Base-by-base conservation (phyloP, 257 asterid genomes). In the Nicotiana undulata region DNA sequence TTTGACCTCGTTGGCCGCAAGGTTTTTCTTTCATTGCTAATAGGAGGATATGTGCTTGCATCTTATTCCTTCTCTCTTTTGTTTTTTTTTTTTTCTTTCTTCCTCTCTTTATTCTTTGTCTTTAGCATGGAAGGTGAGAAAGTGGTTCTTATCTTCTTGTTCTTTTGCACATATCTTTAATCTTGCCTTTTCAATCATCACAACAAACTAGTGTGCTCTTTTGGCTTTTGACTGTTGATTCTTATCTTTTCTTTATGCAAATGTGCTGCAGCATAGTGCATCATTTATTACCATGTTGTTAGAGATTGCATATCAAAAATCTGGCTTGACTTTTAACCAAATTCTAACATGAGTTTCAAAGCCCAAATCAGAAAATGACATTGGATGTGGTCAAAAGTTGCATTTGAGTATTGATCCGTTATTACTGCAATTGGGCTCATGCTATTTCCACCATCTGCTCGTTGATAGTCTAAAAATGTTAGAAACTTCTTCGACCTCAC, bases 1-100 rank as follows among this genome's bases (percentile, higher is more conserved):
- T 93, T 95, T 84, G 99, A 95, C 85, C 87, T 95, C 70, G 96
- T 92, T 26, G 99, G 99, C 24, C 97, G 99, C 82, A 95, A 95
- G 98, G 99, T 95, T 46, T 75, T 79, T 20, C 60, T 70, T 72
- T 51, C 59, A 72, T 72, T 44, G 37, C 63, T 51, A 52, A 59
- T 40, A 68, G 16, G 46, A 60, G 26, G 52, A 24, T 13, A 51
- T 74, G 79, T 74, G 63, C 63, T 65, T 1, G 51, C 75, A 32
- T 65, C 67, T 79, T 63, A 17, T 80, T 6, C 53, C 60, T 44
- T 56, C 37, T 29, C 51, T 75, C 52, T 77, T 74, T 51, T 49
- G 34, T 59, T 20, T 44, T 9, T 83, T 51, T 24, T 15, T 46
- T 6, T 65, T 60, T 20, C 1, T 16, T 49, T 80, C 34, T 52